Evolutionary conservation across 2,329 filamentous ascomycete genomes (phyloP).

Genomic region (Verticillium nubilum): DNA sequence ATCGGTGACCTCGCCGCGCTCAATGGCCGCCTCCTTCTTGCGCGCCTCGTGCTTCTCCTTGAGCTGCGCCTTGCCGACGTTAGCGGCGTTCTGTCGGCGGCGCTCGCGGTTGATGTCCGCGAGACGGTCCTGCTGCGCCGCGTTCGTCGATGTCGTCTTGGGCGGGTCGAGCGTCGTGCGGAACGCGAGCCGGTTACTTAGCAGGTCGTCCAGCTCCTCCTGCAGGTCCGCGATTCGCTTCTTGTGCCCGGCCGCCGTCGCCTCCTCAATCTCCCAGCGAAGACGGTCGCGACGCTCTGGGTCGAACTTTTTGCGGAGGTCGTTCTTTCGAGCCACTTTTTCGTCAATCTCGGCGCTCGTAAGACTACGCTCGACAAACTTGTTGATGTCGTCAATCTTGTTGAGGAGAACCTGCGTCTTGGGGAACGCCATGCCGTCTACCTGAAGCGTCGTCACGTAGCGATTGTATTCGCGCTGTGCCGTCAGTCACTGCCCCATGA

Average conservation of each 20-base stretch:
- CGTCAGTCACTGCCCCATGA: background rate
- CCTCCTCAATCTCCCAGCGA: conserved; percentile 59
- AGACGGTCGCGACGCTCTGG: conserved; percentile 64
- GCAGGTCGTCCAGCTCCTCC: conserved; percentile 56
- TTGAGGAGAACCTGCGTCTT: conserved; percentile 62
- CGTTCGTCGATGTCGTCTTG: conserved; percentile 47
- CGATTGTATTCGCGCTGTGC: conserved; percentile 69
- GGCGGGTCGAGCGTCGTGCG: conserved; percentile 54
- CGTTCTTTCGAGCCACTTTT: conserved; percentile 68
- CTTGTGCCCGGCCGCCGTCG: conserved; percentile 58
- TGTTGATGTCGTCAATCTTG: conserved; percentile 79
- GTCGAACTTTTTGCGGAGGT: conserved; percentile 60
- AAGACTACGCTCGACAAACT: conserved; percentile 72
- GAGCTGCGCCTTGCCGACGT: conserved; percentile 84
- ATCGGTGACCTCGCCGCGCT: conserved; percentile 56
- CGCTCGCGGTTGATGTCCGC: conserved; percentile 81
- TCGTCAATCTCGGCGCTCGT: conserved; percentile 77
- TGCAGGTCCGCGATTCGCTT: conserved; percentile 49
- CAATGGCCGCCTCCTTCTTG: conserved; percentile 54
- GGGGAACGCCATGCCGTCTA: conserved; percentile 68
- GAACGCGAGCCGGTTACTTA: conserved; percentile 68
- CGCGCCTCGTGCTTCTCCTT: conserved; percentile 65
- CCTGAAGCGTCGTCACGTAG: conserved; percentile 68
- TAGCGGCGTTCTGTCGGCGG: conserved; percentile 77
- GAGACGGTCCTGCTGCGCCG: conserved; percentile 73